Conservation (phyloP, 345 rosid species). For the Hibiscus mutabilis region DNA sequence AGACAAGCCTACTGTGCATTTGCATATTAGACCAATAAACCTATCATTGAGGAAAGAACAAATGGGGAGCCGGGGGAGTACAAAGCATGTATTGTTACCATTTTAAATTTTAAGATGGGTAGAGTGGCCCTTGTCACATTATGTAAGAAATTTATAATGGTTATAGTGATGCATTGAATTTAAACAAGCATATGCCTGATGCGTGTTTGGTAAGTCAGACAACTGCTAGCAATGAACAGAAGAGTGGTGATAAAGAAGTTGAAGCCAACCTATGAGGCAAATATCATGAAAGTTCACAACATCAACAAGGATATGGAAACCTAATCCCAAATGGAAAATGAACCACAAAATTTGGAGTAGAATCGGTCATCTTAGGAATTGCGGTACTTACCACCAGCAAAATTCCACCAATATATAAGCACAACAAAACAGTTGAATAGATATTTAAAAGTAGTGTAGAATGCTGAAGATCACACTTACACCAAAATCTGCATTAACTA, state of each 20-base stretch:
- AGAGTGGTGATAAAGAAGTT: neutral
- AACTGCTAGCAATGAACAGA: neutral
- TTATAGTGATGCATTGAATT: neutral
- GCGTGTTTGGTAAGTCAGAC: neutral
- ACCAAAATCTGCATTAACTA: conserved; percentile 70
- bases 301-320: neutral
- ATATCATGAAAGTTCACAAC: neutral
- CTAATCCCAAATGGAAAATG: neutral
- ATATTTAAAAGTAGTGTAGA: neutral
- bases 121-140: neutral
- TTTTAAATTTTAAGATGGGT: neutral
- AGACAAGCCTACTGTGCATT: neutral
- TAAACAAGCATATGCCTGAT: neutral
- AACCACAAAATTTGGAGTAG: neutral
- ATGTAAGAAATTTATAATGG: neutral
- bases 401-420: neutral
- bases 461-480: conserved; percentile 28
- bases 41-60: neutral
- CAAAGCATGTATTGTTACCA: neutral
- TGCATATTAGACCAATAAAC: neutral
- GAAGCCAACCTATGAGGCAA: neutral
- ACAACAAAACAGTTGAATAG: neutral
- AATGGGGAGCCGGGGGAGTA: neutral
- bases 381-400: neutral
- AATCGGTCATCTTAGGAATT: neutral